A percentile compares a stretch with the other conserved stretches of the same genome.
Evolutionary conservation across 768 basidiomycete species (phyloP).

Genomic region (Boletus subparvulus): DNA sequence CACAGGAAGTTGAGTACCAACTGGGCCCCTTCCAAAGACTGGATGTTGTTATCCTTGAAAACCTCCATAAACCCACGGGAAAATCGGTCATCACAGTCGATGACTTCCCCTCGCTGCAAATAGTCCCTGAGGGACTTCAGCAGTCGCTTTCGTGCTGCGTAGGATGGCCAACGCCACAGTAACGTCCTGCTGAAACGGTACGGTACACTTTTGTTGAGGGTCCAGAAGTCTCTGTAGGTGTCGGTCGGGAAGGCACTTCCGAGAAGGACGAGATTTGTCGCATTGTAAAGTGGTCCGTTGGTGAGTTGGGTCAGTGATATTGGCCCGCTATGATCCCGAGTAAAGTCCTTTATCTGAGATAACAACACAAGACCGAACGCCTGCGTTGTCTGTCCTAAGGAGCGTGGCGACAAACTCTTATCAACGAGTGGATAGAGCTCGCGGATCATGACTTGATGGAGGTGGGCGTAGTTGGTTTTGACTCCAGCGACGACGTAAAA

Average conservation of each 20-base stretch:
- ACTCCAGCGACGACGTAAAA: slow-evolving; percentile 15
- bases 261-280: slow-evolving; percentile 21
- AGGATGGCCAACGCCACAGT: slow-evolving; percentile 16
- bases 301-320: slow-evolving; percentile 20
- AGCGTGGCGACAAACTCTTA: slow-evolving; percentile 13
- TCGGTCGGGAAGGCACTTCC: slow-evolving; percentile 17
- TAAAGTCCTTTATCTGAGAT: slow-evolving; percentile 10
- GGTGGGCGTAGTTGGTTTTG: neutral
- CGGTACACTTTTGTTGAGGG: slow-evolving; percentile 16
- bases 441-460: slow-evolving; percentile 20
- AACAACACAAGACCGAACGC: slow-evolving; percentile 13
- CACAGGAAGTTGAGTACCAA: slow-evolving; percentile 22
- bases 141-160: slow-evolving; percentile 12
- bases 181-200: slow-evolving; percentile 17
- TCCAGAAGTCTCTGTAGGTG: slow-evolving; percentile 24
- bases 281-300: slow-evolving; percentile 16
- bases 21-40: slow-evolving; percentile 16
- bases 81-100: slow-evolving; percentile 6
- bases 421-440: slow-evolving; percentile 24
- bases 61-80: slow-evolving; percentile 11
- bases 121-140: slow-evolving; percentile 9
- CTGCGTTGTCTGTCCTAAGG: slow-evolving; percentile 11
- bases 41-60: slow-evolving; percentile 20
- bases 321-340: neutral
- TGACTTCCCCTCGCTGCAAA: slow-evolving; percentile 10